Evolutionary conservation across 768 basidiomycete genomes (phyloP).

Genomic region (Phallus indusiatus): DNA sequence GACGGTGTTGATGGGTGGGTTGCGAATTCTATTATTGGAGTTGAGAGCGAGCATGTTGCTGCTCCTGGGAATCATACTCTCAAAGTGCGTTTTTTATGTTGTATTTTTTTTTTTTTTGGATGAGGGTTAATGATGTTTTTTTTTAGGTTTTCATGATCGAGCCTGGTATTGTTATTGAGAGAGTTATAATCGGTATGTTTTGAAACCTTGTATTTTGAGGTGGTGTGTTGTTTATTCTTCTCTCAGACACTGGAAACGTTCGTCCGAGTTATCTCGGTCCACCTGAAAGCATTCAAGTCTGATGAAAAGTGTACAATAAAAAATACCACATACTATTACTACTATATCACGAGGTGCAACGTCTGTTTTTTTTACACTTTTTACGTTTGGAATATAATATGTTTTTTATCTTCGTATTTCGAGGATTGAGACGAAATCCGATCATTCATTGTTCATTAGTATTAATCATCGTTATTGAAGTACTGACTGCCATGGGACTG

Average conservation of each 20-base stretch:
- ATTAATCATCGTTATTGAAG: too few species aligned
- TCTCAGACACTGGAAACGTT: constrained; percentile 48
- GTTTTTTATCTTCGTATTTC: too few species aligned
- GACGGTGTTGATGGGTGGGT: constrained; percentile 40
- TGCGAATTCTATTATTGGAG: constrained; percentile 39
- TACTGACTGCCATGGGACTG: too few species aligned
- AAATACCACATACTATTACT: too few species aligned
- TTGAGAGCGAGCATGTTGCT: constrained; percentile 30
- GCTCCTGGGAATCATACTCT: constrained; percentile 49
- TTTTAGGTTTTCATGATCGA: constrained; percentile 45
- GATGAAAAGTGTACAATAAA: not conserved
- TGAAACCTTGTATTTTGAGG: not conserved
- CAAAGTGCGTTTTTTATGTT: constrained; percentile 40
- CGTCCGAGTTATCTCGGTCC: constrained; percentile 51
- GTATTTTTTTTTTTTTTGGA: too few species aligned
- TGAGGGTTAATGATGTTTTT: not conserved
- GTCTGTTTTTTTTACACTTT: too few species aligned
- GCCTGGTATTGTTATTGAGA: constrained; percentile 50
- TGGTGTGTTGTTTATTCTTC: not conserved
- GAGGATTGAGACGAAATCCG: too few species aligned
- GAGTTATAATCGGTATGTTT: constrained; percentile 45
- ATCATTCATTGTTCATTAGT: too few species aligned
- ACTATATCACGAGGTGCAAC: too few species aligned
- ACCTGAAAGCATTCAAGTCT: constrained; percentile 39
- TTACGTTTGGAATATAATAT: too few species aligned